Conservation (phyloP, 768 basidiomycete species). For the Suillus subluteus region DNA sequence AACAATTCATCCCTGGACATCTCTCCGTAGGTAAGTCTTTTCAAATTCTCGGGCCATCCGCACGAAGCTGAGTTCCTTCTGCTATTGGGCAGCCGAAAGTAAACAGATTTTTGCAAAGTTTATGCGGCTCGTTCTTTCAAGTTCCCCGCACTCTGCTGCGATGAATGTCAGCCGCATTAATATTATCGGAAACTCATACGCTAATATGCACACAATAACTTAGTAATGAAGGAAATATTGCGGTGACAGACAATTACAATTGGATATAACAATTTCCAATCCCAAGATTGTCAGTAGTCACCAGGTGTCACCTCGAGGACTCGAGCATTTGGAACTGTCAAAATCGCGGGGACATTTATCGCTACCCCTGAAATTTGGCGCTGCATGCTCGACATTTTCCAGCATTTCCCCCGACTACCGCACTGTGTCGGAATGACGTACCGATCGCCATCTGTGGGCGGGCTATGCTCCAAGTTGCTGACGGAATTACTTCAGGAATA, state of each 20-base stretch:
- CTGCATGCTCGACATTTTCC: background rate
- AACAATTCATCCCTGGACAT: background rate
- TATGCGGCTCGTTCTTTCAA: background rate
- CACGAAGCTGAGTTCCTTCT: slow-evolving; percentile 1
- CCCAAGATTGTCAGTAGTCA: too few species aligned
- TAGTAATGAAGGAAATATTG: background rate
- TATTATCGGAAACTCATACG: background rate
- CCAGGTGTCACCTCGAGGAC: background rate
- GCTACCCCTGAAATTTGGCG: background rate
- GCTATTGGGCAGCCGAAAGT: background rate
- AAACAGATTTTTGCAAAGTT: background rate
- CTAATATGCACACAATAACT: background rate
- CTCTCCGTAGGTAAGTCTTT: background rate
- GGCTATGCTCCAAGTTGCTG: background rate
- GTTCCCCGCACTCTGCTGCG: slow-evolving; percentile 5
- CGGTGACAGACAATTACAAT: background rate
- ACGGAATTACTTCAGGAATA: background rate
- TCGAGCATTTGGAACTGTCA: background rate
- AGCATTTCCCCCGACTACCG: slow-evolving; percentile 7
- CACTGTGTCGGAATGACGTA: background rate
- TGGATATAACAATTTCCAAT: background rate
- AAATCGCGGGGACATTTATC: slow-evolving; percentile 6
- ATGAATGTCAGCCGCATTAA: background rate
- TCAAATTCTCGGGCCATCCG: background rate
- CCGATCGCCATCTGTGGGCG: background rate